These are phyloP conservation scores for Colletotrichum magnum DNA, from an alignment of 2,329 filamentous ascomycete species.

Conservation along the genomic window DNA sequence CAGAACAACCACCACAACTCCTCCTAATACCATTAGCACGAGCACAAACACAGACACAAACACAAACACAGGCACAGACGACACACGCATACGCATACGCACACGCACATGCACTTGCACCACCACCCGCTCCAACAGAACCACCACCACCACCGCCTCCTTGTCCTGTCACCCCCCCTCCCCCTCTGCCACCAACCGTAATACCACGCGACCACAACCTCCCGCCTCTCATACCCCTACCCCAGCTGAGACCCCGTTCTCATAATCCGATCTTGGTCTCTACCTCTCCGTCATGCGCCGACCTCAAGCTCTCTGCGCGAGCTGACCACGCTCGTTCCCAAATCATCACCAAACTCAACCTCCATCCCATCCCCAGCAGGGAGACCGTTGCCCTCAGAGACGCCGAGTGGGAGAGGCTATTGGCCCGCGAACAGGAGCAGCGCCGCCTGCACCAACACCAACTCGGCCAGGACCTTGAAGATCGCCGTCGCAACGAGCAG, in stretches of 20 bases:
- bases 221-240: slow-evolving; percentile 29
- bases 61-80: slow-evolving; percentile 8
- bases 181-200: slow-evolving; percentile 3
- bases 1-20: too few species aligned
- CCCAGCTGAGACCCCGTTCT: slow-evolving; percentile 39
- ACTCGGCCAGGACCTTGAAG: slow-evolving; percentile 39
- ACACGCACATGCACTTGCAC: slow-evolving; percentile 17
- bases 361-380: slow-evolving; percentile 18
- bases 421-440: slow-evolving; percentile 19
- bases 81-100: background rate
- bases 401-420: slow-evolving; percentile 23
- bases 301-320: slow-evolving; percentile 40
- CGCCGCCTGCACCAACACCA: slow-evolving; percentile 28
- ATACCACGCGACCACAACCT: slow-evolving; percentile 21
- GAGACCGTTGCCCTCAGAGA: background rate
- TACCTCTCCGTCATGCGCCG: slow-evolving; percentile 38
- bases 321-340: slow-evolving; percentile 38
- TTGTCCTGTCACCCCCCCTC: background rate
- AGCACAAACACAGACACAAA: slow-evolving; percentile 4
- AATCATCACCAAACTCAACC: slow-evolving; percentile 38
- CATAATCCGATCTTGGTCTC: slow-evolving; percentile 36
- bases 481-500: slow-evolving; percentile 32
- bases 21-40: background rate
- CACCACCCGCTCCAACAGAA: background rate
- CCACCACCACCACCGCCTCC: slow-evolving; percentile 15